These are phyloP conservation scores for Monilinia fructicola DNA, from an alignment of 2,329 filamentous ascomycete genomes.

Conservation along the genomic window DNA sequence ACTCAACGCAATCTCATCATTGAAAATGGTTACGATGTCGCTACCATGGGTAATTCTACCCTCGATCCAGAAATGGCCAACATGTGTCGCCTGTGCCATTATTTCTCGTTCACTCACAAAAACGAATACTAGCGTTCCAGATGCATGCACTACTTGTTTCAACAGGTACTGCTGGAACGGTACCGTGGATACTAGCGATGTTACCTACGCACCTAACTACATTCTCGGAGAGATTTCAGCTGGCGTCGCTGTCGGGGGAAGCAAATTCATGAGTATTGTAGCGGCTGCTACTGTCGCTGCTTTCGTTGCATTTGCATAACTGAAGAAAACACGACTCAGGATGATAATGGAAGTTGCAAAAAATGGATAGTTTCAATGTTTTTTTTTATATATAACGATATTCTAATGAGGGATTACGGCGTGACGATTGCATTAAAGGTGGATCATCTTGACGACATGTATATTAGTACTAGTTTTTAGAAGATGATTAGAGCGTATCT, in stretches of 20 bases:
- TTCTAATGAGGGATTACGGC: conserved; percentile 1
- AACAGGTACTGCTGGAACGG: conserved; percentile 89
- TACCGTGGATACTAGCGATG: conserved; percentile 30
- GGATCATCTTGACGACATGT: not conserved
- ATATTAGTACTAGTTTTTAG: not conserved
- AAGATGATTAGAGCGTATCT: no score
- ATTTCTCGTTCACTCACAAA: conserved; percentile 72
- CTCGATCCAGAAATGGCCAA: conserved; percentile 72
- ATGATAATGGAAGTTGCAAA: not conserved
- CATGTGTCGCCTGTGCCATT: conserved; percentile 86
- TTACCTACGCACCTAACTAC: conserved; percentile 31
- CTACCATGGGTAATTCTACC: conserved; percentile 79
- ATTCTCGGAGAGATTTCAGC: conserved; percentile 26
- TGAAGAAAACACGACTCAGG: no score
- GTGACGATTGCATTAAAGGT: not conserved
- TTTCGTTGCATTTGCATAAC: not conserved
- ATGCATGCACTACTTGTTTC: conserved; percentile 76
- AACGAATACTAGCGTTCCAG: conserved; percentile 67
- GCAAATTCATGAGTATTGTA: not conserved
- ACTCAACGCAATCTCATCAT: conserved; percentile 76
- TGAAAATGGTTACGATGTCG: conserved; percentile 80
- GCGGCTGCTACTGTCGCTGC: not conserved
- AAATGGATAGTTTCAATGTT: not conserved
- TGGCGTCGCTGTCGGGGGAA: not conserved
- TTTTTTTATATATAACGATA: conserved; percentile 1